Percentiles rank a stretch among this genome's conserved stretches.
Evolutionary conservation across 768 basidiomycete species (phyloP).

Genomic region (Serendipita sp.): DNA sequence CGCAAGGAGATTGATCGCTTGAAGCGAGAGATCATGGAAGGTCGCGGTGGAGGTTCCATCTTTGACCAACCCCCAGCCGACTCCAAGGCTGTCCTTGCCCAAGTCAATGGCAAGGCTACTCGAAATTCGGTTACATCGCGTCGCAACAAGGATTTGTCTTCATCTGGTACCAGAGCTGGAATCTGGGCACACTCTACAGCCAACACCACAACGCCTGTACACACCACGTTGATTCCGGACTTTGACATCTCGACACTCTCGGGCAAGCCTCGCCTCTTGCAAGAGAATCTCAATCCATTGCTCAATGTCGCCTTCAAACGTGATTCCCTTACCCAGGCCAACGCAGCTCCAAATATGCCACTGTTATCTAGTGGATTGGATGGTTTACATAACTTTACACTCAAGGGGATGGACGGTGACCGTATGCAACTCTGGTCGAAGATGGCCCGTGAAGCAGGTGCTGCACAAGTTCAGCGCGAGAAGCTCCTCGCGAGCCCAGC

Average conservation of each 20-base stretch:
- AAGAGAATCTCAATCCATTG: conserved; percentile 68
- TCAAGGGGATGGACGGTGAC: conserved; percentile 72
- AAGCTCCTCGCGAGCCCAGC: conserved; percentile 8
- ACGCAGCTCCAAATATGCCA: conserved; percentile 21
- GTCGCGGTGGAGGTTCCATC: conserved; percentile 25
- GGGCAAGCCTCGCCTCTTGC: conserved; percentile 22
- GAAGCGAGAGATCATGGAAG: conserved; percentile 57
- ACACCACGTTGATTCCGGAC: conserved; percentile 69
- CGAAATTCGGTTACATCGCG: conserved; percentile 26
- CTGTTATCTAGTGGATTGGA: conserved; percentile 39
- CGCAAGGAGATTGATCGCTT: conserved; percentile 58
- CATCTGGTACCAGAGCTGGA: conserved; percentile 29
- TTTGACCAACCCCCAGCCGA: neutral
- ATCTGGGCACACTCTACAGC: conserved; percentile 66
- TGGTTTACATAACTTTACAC: conserved; percentile 70
- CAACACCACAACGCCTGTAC: conserved; percentile 61
- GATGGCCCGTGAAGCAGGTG: conserved; percentile 56
- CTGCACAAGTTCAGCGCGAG: conserved; percentile 11
- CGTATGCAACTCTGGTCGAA: conserved; percentile 87
- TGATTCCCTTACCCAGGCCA: conserved; percentile 9
- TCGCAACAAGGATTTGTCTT: conserved; percentile 59
- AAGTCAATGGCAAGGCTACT: conserved; percentile 9
- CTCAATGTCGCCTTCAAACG: conserved; percentile 27
- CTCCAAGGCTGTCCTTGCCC: conserved; percentile 7
- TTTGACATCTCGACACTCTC: conserved; percentile 24